phyloP scores from a whole-genome alignment of 23 red algal genomes.

The Gracilaria caudata region DNA sequence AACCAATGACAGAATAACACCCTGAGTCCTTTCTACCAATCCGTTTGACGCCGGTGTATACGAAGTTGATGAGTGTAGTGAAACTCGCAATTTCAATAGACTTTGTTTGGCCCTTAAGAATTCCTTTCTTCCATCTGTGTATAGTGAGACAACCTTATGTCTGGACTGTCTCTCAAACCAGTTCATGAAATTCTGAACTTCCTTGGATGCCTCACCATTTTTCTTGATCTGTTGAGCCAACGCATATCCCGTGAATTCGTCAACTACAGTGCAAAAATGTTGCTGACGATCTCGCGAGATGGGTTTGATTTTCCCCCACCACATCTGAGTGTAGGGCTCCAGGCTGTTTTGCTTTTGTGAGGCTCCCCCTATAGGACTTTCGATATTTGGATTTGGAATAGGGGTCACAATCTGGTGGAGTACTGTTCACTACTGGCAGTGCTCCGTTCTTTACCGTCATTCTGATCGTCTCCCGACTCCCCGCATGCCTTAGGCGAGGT shows the following conservation, averaged over 20 bases:
- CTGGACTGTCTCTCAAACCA: slow-evolving; percentile 39
- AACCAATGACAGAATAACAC: not conserved
- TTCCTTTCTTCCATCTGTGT: slow-evolving; percentile 25
- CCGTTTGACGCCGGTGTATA: slow-evolving; percentile 47
- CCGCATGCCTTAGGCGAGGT: slow-evolving; percentile 12
- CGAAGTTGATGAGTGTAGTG: not conserved
- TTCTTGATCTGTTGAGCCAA: not conserved
- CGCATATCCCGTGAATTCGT: not conserved
- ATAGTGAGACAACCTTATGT: not conserved
- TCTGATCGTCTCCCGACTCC: not conserved
- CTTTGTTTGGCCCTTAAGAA: not conserved
- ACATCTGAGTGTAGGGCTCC: slow-evolving; percentile 17
- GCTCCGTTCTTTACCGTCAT: slow-evolving; percentile 4
- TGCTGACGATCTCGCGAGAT: not conserved
- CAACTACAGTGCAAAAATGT: slow-evolving; percentile 14
- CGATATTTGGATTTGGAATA: slow-evolving; percentile 32
- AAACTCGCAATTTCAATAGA: not conserved
- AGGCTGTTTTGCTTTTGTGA: not conserved
- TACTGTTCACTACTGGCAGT: not conserved
- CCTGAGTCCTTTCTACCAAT: slow-evolving; percentile 16
- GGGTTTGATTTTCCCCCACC: slow-evolving; percentile 29
- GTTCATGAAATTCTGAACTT: not conserved
- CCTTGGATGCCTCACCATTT: slow-evolving; percentile 20
- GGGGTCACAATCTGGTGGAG: slow-evolving; percentile 6
- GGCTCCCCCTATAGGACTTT: not conserved